Base-by-base conservation (phyloP, 2,329 filamentous ascomycete genomes). In the Aspergillus texensis region DNA sequence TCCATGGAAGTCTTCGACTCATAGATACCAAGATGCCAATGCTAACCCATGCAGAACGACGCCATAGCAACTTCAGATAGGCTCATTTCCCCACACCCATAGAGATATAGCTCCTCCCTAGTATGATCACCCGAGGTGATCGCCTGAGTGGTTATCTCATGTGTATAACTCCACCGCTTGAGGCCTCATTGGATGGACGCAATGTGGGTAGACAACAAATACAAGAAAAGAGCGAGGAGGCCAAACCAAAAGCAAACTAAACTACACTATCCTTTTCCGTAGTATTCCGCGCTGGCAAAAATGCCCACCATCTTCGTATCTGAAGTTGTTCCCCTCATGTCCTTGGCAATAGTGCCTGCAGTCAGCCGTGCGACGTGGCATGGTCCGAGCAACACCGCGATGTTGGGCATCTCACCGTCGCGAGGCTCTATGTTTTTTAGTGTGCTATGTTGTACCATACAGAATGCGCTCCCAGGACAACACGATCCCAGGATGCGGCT, bases 361-460 rank as follows among this genome's bases (percentile, higher is more conserved):
- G 48, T 52, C 48, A 52, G 48, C 48, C 28, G 16, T 32, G 48
- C 48, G 28, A 52, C 48, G 48, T 52, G 48, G 48, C 48, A 52
- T 19, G 48, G 48, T 21, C 14, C 28, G 3, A 52, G 28, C 48
- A 32, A 21, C 12, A 50, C 48, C 11, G 28, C 10, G 6, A 11
- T 21, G 28, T 34, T 32, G 28, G 28, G 48, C 26, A 52, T 32
- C 28, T 32, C 28, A 19, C 16, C 26, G 32, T 11, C 16, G 19
- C 26, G 48, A 52, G 28, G 16, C 16, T 52, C 48, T 30, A 16
- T 32, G 12, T 52, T n/a, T 30, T 30, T 6, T 34, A n/a, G 28
- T 32, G 16, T n/a, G 16, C 19, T 1, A 21, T 19, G 19, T 9
- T 32, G 28, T 30, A 34, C 46, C 48, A 52, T 32, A 19, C 28